phyloP scores from a whole-genome alignment of 2,329 filamentous ascomycete species.

The Dothideomycetidae sp. region DNA sequence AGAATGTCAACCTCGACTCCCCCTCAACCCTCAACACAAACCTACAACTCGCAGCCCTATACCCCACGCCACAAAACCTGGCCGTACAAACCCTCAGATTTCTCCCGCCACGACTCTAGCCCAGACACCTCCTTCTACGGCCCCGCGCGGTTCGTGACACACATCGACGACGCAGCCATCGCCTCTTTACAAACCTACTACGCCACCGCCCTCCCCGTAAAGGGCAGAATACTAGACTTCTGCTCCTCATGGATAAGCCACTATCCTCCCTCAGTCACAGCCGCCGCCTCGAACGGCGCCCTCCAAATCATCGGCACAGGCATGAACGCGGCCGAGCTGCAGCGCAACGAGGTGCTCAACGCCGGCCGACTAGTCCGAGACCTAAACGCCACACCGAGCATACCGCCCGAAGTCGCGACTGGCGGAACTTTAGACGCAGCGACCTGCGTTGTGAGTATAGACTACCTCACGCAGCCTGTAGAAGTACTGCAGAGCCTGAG shows the following conservation, averaged over 20 bases:
- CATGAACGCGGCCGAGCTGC: conserved; percentile 34
- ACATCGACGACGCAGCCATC: conserved; percentile 40
- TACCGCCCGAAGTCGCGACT: conserved; percentile 14
- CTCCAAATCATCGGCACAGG: conserved; percentile 34
- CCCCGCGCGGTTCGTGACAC: conserved; percentile 36
- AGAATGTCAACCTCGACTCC: background rate
- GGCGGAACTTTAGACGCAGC: conserved; percentile 27
- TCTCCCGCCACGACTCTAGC: conserved; percentile 26
- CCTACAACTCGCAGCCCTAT: conserved; percentile 14
- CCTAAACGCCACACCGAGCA: conserved; percentile 29
- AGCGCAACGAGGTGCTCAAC: conserved; percentile 27
- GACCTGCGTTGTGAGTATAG: conserved; percentile 38
- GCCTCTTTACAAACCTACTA: conserved; percentile 33
- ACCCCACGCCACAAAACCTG: conserved; percentile 20
- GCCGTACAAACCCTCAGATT: conserved; percentile 26
- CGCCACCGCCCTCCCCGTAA: conserved; percentile 26
- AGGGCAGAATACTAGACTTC: conserved; percentile 34
- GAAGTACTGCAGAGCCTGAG: conserved; percentile 31
- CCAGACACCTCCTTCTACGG: conserved; percentile 27
- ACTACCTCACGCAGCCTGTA: conserved; percentile 36
- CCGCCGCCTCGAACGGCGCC: conserved; percentile 20
- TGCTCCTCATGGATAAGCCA: conserved; percentile 38
- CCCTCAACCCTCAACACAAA: background rate
- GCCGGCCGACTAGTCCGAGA: conserved; percentile 26
- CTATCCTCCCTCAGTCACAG: conserved; percentile 25